Base-by-base conservation (phyloP, 169 alveolate genomes). In the Plasmodium billcollinsi region DNA sequence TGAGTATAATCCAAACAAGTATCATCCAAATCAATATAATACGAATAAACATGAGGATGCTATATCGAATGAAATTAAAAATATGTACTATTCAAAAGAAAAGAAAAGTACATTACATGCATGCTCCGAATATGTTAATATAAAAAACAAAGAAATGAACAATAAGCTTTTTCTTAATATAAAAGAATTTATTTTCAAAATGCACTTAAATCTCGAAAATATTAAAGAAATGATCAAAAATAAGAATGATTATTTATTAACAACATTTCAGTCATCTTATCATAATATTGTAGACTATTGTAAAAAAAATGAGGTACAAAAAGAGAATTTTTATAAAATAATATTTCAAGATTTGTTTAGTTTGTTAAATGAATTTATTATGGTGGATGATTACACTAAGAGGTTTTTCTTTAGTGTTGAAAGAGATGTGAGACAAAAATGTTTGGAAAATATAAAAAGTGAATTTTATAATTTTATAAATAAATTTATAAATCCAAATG, bases 361-460 rank as follows among this genome's bases (percentile, higher is more conserved):
- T 54, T 54, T 80, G 6, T 54, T 80, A 11, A 80, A 80, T 80
- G 90, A 80, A 54, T 80, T 80, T 62, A 80, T 80, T 58, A 54
- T 80, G 52, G 83, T 80, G n/a, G 90, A 80, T 80, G 90, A 80
- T 29, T 80, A 80, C 45, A 80, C 90, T 1, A 80, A 56, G 47
- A 67, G 54, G 26, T 80, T 67, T 80, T 67, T 80, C 24, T 80
- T 80, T 62, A 80, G 90, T 62, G 43, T 80, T 14, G 90, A 80
- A 71, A 54, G 76, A n/a, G 62, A 80, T 4, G 73, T 80, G 33
- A 80, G 90, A 26, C 74, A 69, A 49, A 50, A 66, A 29, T 80
- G 90, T 47, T 67, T 80, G 59, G 63, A 80, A 54, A 80, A 80
- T 80, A 80, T 80, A 33, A 66, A 80, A 71, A 80, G 67, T 49